Percentiles rank a stretch among this genome's conserved stretches.
phyloP scores from a whole-genome alignment of 441 rosid genomes.

The Macaranga tanarius region DNA sequence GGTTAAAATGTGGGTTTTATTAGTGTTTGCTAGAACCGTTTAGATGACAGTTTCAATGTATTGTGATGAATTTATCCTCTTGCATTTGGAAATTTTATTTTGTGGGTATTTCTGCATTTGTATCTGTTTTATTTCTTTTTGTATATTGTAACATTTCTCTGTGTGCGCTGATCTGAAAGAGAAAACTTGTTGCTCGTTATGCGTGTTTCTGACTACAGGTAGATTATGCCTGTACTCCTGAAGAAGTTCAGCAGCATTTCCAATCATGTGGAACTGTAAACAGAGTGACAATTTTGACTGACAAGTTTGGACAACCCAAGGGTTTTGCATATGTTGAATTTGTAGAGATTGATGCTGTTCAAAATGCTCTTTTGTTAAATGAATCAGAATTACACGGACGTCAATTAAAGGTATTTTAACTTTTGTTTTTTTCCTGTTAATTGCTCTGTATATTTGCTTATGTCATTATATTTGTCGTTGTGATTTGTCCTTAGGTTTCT shows the following conservation, averaged over 20 bases:
- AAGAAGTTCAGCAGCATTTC: slow-evolving; percentile 97
- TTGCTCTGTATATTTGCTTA: slow-evolving; percentile 1
- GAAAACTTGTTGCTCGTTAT: slow-evolving; percentile 2
- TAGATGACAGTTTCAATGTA: not conserved
- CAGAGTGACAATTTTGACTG: slow-evolving; percentile 89
- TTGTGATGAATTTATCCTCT: not conserved
- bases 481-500: slow-evolving; percentile 52
- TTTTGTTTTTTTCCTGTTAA: not conserved
- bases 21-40: slow-evolving; percentile 3
- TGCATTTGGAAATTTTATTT: not conserved
- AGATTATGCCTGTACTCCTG: slow-evolving; percentile 91
- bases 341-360: slow-evolving; percentile 79
- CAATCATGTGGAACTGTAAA: slow-evolving; percentile 95
- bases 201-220: slow-evolving; percentile 48
- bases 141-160: not conserved
- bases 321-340: slow-evolving; percentile 98
- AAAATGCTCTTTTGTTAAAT: slow-evolving; percentile 73
- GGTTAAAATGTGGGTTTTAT: not conserved
- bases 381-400: slow-evolving; percentile 97
- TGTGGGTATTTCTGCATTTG: not conserved
- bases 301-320: slow-evolving; percentile 91
- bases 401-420: slow-evolving; percentile 61
- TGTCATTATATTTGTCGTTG: slow-evolving; percentile 20
- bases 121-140: not conserved
- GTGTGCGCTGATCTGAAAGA: not conserved